Conservation (phyloP, 441 rosid genomes). For the Flueggea neowawraea region DNA sequence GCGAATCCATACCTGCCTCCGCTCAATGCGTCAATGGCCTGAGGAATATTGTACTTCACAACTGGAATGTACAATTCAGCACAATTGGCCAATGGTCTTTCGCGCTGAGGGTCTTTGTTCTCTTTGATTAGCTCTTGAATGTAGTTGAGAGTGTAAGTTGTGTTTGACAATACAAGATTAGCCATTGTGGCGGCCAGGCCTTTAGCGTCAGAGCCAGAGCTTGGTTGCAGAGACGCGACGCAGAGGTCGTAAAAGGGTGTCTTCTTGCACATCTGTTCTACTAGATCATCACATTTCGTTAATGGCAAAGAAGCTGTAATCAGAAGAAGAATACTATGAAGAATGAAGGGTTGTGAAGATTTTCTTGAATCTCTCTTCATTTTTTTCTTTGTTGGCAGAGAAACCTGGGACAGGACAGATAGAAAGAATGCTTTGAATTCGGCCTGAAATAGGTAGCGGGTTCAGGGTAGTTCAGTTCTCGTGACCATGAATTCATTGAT, state of each 20-base stretch:
- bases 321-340: conserved; percentile 15
- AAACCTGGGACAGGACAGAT: not conserved
- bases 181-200: conserved; percentile 52
- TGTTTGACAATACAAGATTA: conserved; percentile 41
- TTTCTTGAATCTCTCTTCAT: conserved; percentile 13
- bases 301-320: conserved; percentile 8
- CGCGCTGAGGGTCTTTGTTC: conserved; percentile 43
- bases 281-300: conserved; percentile 29
- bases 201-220: conserved; percentile 32
- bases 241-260: conserved; percentile 74
- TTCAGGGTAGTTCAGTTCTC: too few species aligned
- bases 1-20: conserved; percentile 57
- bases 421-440: too few species aligned
- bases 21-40: conserved; percentile 62
- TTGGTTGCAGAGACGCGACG: conserved; percentile 38
- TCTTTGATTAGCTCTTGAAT: conserved; percentile 42
- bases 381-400: conserved; percentile 1
- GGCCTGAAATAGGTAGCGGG: too few species aligned
- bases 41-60: conserved; percentile 78
- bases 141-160: conserved; percentile 49
- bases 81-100: conserved; percentile 68
- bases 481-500: too few species aligned
- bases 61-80: conserved; percentile 82
- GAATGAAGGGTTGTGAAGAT: conserved; percentile 18
- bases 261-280: conserved; percentile 51